Conservation (phyloP, 176 grass and related monocot genomes). For the Zoysia pacifica region DNA sequence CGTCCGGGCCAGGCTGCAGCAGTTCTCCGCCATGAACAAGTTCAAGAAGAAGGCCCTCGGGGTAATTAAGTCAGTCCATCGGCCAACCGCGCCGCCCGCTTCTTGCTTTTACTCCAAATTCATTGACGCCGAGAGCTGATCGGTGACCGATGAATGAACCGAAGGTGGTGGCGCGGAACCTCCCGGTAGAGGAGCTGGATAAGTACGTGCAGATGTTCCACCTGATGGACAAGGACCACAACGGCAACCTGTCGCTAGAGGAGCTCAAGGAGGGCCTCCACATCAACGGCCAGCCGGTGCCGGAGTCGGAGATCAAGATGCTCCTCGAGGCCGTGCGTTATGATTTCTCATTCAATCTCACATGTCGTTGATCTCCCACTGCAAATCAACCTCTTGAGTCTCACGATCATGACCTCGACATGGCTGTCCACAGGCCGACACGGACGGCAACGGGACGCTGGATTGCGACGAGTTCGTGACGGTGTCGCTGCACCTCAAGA, state of each 20-base stretch:
- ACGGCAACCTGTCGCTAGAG: slow-evolving; percentile 73
- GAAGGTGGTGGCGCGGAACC: slow-evolving; percentile 69
- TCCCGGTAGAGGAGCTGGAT: slow-evolving; percentile 76
- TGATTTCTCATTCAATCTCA: not conserved
- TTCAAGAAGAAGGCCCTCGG: slow-evolving; percentile 76
- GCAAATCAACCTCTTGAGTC: no score
- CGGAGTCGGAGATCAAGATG: slow-evolving; percentile 76
- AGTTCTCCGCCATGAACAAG: slow-evolving; percentile 84
- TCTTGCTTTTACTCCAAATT: not conserved
- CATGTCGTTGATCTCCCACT: no score
- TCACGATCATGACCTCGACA: no score
- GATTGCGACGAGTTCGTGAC: slow-evolving; percentile 94
- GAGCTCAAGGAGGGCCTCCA: slow-evolving; percentile 78
- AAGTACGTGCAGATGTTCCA: slow-evolving; percentile 83
- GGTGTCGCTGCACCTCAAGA: slow-evolving; percentile 84
- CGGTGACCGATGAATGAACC: not conserved
- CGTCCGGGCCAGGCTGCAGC: slow-evolving; percentile 61
- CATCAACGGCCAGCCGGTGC: slow-evolving; percentile 59
- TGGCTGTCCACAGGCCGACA: slow-evolving; percentile 56
- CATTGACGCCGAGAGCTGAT: not conserved
- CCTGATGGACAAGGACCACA: slow-evolving; percentile 87
- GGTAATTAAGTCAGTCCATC: slow-evolving; percentile 17
- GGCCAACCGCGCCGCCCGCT: not conserved
- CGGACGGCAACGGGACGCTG: slow-evolving; percentile 75
- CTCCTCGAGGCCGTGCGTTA: slow-evolving; percentile 72